These are phyloP conservation scores for Eucalyptus shirleyi DNA, from an alignment of 345 rosid species.

Conservation along the genomic window DNA sequence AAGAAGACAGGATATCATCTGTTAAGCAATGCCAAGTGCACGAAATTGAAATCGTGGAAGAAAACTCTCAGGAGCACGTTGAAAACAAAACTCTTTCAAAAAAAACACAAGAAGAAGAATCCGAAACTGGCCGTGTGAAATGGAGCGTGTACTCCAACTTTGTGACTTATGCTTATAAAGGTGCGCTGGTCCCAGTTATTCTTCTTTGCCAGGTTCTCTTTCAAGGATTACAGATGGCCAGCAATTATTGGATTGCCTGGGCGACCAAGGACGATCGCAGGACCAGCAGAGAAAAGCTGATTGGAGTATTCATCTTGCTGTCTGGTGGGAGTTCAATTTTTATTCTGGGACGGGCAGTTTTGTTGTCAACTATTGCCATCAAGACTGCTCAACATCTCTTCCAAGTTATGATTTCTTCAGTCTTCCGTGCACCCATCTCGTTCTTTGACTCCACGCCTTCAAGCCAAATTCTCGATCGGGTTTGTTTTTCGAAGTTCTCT, in stretches of 20 bases:
- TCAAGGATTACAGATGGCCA: conserved; percentile 57
- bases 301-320: conserved; percentile 33
- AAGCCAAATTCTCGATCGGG: conserved; percentile 32
- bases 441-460: conserved; percentile 68
- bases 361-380: conserved; percentile 42
- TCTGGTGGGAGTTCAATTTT: conserved; percentile 65
- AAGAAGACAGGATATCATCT: neutral
- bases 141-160: conserved; percentile 55
- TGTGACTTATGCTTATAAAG: conserved; percentile 13
- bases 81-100: neutral
- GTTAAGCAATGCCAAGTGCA: neutral
- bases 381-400: conserved; percentile 56
- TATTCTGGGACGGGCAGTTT: conserved; percentile 51
- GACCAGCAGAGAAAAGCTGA: conserved; percentile 17
- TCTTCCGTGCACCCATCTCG: conserved; percentile 54
- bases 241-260: conserved; percentile 78
- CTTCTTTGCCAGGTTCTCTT: conserved; percentile 10
- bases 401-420: conserved; percentile 38
- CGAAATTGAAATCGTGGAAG: conserved; percentile 30
- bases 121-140: conserved; percentile 47
- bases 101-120: conserved; percentile 26
- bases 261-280: conserved; percentile 23
- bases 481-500: neutral
- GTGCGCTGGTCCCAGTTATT: conserved; percentile 1
- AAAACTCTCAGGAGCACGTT: conserved; percentile 4